phyloP scores from a whole-genome alignment of 306 rosid species.

The Vachellia collinsii region DNA sequence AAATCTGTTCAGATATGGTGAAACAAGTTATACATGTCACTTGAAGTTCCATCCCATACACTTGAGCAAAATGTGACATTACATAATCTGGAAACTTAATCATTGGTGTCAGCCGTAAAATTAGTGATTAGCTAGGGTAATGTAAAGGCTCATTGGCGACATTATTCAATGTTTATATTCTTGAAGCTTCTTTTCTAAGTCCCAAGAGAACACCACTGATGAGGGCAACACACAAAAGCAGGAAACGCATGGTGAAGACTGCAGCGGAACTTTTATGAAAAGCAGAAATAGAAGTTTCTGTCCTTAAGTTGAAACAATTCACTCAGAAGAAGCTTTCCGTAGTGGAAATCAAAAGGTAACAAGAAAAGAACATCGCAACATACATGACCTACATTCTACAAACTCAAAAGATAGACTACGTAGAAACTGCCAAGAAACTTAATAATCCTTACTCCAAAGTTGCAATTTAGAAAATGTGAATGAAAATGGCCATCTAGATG shows the following conservation, averaged over 20 bases:
- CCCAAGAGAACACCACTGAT: neutral
- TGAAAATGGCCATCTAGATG: neutral
- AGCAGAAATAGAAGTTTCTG: neutral
- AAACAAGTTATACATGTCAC: slow-evolving; percentile 6
- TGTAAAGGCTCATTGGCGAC: neutral
- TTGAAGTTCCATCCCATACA: slow-evolving; percentile 9
- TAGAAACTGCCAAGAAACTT: slow-evolving; percentile 5
- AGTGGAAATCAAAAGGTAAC: neutral
- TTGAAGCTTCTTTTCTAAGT: neutral
- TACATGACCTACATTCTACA: neutral
- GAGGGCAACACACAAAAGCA: neutral
- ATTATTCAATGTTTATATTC: slow-evolving; percentile 1
- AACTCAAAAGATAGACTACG: neutral
- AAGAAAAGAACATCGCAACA: neutral
- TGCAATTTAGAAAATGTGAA: neutral
- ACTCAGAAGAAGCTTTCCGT: neutral
- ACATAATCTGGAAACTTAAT: neutral
- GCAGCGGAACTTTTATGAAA: neutral
- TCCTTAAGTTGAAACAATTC: neutral
- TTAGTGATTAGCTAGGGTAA: neutral
- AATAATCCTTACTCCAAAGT: neutral
- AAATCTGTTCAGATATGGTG: slow-evolving; percentile 23
- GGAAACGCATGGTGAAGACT: neutral
- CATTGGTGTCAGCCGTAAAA: neutral
- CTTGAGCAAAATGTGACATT: neutral